Base-by-base conservation (phyloP, 495 filamentous ascomycete genomes). In the Cenococcum geophilum region DNA sequence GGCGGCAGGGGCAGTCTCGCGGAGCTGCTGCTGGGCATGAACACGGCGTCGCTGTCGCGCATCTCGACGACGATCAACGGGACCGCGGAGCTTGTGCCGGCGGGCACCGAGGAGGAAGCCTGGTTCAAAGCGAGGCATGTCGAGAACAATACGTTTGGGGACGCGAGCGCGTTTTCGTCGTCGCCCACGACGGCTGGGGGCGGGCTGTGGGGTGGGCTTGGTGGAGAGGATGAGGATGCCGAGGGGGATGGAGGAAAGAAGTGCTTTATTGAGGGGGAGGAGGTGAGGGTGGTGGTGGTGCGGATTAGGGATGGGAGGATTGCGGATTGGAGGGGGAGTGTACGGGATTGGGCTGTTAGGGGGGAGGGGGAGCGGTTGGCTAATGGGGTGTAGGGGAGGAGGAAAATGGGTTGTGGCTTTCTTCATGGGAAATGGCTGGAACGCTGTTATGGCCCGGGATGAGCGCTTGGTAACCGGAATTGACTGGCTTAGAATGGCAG, bases 61-160 rank as follows among this genome's bases (percentile, higher is more conserved):
- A 98, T 98, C 73, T 89, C 85, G 64, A 91, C 89, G 4, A 97
- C 93, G 1, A 91, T 98, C 69, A 93, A 92, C 65, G 93, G 93
- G 9, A 77, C 82, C 34, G 92, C 93, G 1, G 75, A 80, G 27
- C 76, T 98, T 40, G 78, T 95, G 37, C 78, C 84, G 5, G 68
- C 75, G 5, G 90, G 85, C 1, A 88, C 83, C 1, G 87, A 89
- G 43, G 88, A 95, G 68, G 93, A 97, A 73, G 59, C 67, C 14
- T 97, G 85, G 79, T 96, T 86, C 67, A 86, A 88, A 66, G 82
- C 83, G 56, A 77, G 78, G 64, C 93, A 98, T 77, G 68, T 96
- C 64, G 91, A 90, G 74, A 96, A 97, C 70, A 95, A 97, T 72
- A 92, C 88, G 0, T 95, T 95, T 73, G 77, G 77, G 0, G 35